A percentile compares a stretch with the other conserved stretches of the same genome.
Conservation (phyloP, 352 stramenopile genomes). For the Peronospora belbahrii region DNA sequence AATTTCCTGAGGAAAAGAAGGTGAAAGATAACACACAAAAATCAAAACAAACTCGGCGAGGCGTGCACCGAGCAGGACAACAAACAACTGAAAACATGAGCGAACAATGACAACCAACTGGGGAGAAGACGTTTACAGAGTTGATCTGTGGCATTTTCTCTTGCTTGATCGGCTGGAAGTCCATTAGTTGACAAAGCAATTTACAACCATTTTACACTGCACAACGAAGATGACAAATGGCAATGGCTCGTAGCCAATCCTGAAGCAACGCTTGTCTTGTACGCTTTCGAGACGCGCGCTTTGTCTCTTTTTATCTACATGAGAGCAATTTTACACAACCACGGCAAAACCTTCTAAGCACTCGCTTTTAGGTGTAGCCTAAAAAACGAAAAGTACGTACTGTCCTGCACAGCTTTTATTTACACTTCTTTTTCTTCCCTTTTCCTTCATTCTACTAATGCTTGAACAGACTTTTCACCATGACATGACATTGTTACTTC, state of each 20-base stretch:
- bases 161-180: constrained; percentile 8
- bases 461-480: too few species aligned
- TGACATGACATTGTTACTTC: too few species aligned
- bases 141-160: constrained; percentile 9
- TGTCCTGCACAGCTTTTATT: constrained; percentile 11
- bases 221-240: constrained; percentile 15
- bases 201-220: constrained; percentile 19
- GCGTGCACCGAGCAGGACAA: constrained; percentile 13
- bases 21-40: constrained; percentile 33
- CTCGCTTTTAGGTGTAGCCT: constrained; percentile 1
- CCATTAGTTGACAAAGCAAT: constrained; percentile 6
- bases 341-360: constrained; percentile 4
- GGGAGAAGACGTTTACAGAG: constrained; percentile 4
- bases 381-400: neutral
- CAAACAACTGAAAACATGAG: constrained; percentile 25
- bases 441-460: neutral
- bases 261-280: constrained; percentile 6
- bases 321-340: constrained; percentile 8
- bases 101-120: constrained; percentile 20
- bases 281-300: too few species aligned
- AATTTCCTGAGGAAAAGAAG: constrained; percentile 20
- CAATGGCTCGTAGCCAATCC: constrained; percentile 2
- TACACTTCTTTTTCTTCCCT: constrained; percentile 1
- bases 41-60: constrained; percentile 31
- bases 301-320: constrained; percentile 16